Percentiles rank a stretch among this genome's conserved stretches.
These are phyloP conservation scores for Aspergillus tubingensis DNA, from an alignment of 2,329 filamentous ascomycete genomes.

Conservation along the genomic window DNA sequence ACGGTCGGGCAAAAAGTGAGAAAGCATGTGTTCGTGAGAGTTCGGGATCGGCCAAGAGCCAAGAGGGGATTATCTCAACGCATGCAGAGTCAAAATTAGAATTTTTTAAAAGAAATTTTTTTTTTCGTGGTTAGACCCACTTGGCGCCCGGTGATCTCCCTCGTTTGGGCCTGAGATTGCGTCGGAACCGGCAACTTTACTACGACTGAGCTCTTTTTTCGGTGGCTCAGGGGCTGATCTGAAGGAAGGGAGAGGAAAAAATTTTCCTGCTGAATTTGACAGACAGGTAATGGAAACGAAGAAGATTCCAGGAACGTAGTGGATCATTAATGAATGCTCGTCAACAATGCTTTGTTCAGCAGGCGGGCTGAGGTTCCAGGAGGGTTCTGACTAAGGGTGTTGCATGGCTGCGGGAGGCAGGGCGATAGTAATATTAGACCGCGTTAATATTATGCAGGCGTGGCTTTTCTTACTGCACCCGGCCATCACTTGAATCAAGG, in stretches of 20 bases:
- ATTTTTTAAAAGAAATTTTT: neutral
- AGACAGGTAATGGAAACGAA: neutral
- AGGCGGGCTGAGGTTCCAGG: neutral
- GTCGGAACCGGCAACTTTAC: slow-evolving; percentile 10
- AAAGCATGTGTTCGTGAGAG: neutral
- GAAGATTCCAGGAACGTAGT: slow-evolving; percentile 1
- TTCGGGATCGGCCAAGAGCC: slow-evolving; percentile 6
- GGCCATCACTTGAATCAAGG: neutral
- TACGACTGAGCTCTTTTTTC: neutral
- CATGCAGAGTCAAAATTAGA: neutral
- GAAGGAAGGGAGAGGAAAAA: neutral
- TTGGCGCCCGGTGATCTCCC: slow-evolving; percentile 9
- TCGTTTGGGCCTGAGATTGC: neutral
- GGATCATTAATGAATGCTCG: neutral
- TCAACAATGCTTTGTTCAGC: slow-evolving; percentile 7
- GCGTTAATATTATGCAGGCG: neutral
- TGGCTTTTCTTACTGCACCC: neutral
- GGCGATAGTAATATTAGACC: neutral
- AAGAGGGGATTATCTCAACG: neutral
- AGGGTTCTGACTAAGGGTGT: neutral
- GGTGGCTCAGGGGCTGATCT: neutral
- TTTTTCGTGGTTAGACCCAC: slow-evolving; percentile 1
- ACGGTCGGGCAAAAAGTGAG: too few relatives aligned
- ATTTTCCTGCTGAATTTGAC: neutral
- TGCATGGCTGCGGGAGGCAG: neutral